These are phyloP conservation scores for Voacanga thouarsii DNA, from an alignment of 257 asterid species.

Conservation along the genomic window DNA sequence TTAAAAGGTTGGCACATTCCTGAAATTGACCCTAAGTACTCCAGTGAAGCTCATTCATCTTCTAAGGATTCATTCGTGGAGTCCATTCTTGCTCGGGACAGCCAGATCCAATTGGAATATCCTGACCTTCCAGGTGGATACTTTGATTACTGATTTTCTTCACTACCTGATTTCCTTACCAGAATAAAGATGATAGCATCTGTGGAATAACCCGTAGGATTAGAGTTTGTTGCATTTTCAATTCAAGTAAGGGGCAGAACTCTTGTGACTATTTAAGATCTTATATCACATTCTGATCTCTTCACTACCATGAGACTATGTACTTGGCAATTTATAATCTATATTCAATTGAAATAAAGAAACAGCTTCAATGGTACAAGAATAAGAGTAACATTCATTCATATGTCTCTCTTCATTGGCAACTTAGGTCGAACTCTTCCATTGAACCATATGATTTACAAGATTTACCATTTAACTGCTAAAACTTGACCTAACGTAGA, in stretches of 20 bases:
- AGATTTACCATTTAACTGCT: too few relatives aligned
- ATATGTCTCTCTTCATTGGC: not conserved
- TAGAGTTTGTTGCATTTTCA: not conserved
- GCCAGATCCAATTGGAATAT: constrained; percentile 61
- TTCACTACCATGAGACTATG: not conserved
- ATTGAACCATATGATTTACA: not conserved
- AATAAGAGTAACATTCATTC: not conserved
- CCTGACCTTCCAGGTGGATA: constrained; percentile 51
- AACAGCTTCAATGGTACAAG: not conserved
- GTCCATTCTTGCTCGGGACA: constrained; percentile 67
- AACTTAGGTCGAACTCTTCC: not conserved
- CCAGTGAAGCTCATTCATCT: constrained; percentile 21
- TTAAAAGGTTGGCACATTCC: not conserved
- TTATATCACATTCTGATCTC: not conserved
- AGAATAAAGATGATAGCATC: not conserved
- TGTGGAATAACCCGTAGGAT: not conserved
- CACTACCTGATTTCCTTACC: not conserved
- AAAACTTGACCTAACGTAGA: not conserved
- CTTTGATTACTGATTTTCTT: constrained; percentile 31
- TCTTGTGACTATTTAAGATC: not conserved
- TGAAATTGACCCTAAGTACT: constrained; percentile 11
- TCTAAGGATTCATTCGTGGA: constrained; percentile 69
- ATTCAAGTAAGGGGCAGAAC: not conserved
- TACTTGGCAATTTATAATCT: not conserved
- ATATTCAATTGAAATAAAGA: not conserved